Conservation (phyloP, 306 rosid genomes). For the Lithocarpus polystachyus region DNA sequence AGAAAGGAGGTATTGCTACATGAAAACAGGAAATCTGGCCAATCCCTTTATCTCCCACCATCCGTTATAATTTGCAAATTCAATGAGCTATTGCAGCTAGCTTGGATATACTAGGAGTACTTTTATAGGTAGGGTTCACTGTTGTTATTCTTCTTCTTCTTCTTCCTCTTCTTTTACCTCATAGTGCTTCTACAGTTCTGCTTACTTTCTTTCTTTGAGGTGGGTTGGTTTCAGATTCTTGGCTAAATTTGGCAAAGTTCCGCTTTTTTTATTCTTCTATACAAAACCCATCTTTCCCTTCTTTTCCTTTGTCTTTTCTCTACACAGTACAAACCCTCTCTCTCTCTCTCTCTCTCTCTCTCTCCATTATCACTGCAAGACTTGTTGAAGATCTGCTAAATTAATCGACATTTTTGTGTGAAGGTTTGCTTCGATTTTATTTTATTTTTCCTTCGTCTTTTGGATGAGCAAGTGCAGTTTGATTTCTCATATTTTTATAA, state of each 20-base stretch:
- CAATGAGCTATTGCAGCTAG: neutral
- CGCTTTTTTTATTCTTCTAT: neutral
- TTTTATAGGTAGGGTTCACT: neutral
- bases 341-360: neutral
- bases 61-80: neutral
- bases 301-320: neutral
- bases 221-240: neutral
- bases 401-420: neutral
- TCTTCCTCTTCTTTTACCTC: too few relatives aligned
- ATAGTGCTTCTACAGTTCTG: neutral
- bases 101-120: too few relatives aligned
- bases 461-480: neutral
- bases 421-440: neutral
- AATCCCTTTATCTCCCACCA: neutral
- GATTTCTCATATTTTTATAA: neutral
- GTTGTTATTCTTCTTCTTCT: neutral
- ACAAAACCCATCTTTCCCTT: neutral
- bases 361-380: neutral
- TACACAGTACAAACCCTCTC: neutral
- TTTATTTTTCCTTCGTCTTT: neutral
- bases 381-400: neutral
- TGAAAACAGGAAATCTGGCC: neutral
- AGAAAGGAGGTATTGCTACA: neutral
- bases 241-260: neutral
- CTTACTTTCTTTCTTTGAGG: neutral